Evolutionary conservation across 2,329 filamentous ascomycete genomes (phyloP).

Genomic region (Eutypella sp.): DNA sequence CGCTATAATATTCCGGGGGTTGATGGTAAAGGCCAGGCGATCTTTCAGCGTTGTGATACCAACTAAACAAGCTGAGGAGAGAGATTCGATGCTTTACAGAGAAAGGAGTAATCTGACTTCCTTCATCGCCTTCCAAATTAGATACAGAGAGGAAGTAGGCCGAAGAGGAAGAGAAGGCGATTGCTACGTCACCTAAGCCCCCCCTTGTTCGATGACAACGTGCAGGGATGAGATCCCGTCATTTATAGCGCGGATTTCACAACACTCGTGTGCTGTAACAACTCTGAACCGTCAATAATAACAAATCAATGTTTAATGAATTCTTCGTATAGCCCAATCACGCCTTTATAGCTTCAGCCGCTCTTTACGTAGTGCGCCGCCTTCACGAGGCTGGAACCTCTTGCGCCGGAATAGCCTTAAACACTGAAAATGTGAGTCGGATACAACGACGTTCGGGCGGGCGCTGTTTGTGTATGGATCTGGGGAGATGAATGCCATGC

Average conservation of each 20-base stretch:
- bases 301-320: no score
- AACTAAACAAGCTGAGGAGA: neutral
- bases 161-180: neutral
- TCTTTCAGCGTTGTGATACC: neutral
- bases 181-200: constrained; percentile 4
- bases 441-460: no score
- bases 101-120: neutral
- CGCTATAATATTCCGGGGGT: neutral
- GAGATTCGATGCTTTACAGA: neutral
- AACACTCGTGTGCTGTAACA: constrained; percentile 1
- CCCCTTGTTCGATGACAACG: constrained; percentile 6
- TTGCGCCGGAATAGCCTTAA: no score
- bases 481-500: no score
- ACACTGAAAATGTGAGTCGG: no score
- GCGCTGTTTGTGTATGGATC: no score
- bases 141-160: neutral
- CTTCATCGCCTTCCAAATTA: neutral
- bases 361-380: no score
- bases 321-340: no score
- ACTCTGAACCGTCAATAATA: no score
- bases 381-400: no score
- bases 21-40: neutral
- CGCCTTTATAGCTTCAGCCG: no score
- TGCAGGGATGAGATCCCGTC: constrained; percentile 16
- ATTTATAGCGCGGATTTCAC: constrained; percentile 16